Evolutionary conservation across 352 stramenopile species (phyloP).

Genomic region (Globisporangium recalcitrans): DNA sequence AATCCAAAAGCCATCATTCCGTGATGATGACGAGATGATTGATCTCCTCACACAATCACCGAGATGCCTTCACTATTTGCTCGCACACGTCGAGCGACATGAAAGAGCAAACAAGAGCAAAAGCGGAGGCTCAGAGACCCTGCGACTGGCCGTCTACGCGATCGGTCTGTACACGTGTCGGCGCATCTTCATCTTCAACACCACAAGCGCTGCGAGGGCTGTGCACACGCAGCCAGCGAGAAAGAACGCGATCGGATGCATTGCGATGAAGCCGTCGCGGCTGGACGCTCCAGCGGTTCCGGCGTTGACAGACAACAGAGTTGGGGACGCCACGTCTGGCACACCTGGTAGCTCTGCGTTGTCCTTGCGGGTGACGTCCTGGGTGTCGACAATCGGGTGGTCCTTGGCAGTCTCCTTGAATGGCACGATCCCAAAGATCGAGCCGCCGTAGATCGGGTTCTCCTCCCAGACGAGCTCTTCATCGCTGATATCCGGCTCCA

Average conservation of each 20-base stretch:
- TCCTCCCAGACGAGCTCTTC: conserved; percentile 82
- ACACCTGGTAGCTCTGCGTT: neutral
- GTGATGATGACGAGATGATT: conserved; percentile 4
- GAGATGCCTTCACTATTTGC: neutral
- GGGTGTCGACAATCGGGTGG: conserved; percentile 88
- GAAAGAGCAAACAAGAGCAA: neutral
- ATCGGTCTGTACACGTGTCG: conserved; percentile 64
- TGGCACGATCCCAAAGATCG: conserved; percentile 71
- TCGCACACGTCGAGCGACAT: neutral
- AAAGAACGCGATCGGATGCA: conserved; percentile 50
- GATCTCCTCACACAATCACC: neutral
- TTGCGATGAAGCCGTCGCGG: conserved; percentile 16
- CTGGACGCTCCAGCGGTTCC: neutral
- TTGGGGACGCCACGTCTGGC: neutral
- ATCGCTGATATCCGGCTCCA: conserved; percentile 79
- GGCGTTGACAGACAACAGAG: conserved; percentile 12
- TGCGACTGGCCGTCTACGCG: conserved; percentile 17
- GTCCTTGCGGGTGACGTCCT: conserved; percentile 61
- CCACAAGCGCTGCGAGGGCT: conserved; percentile 30
- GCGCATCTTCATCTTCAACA: conserved; percentile 41
- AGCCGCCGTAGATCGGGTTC: conserved; percentile 65
- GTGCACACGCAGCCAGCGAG: conserved; percentile 55
- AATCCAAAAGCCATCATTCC: conserved; percentile 8
- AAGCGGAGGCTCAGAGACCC: neutral
- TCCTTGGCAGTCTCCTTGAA: conserved; percentile 68